phyloP scores from a whole-genome alignment of 78 protist genomes.

The Dictyostelium citrinum region DNA sequence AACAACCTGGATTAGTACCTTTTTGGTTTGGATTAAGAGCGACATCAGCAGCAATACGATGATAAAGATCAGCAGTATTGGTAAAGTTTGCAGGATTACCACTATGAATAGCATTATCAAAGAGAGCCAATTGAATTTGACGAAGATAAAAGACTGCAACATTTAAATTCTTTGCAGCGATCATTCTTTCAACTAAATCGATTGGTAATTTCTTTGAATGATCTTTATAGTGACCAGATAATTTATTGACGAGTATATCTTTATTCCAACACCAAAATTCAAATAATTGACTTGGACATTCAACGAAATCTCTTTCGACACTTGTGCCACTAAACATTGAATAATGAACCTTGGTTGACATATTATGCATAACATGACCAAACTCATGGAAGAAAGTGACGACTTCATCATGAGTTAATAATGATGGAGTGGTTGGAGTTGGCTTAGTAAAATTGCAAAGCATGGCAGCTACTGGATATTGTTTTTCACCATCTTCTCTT shows the following conservation, averaged over 20 bases:
- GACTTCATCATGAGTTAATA: constrained; percentile 79
- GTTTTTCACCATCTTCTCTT: not conserved
- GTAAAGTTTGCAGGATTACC: not conserved
- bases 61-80: not conserved
- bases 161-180: constrained; percentile 25
- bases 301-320: constrained; percentile 83
- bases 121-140: constrained; percentile 35
- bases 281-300: constrained; percentile 81
- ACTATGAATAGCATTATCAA: constrained; percentile 31
- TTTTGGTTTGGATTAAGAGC: constrained; percentile 18
- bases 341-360: constrained; percentile 24
- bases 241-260: constrained; percentile 21
- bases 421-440: constrained; percentile 63
- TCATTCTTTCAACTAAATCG: not conserved
- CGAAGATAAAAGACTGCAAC: constrained; percentile 6
- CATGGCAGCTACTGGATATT: constrained; percentile 51
- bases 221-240: constrained; percentile 70
- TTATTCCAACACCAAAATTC: constrained; percentile 85
- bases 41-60: not conserved
- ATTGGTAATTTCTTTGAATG: constrained; percentile 1
- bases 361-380: constrained; percentile 71
- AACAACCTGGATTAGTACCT: constrained; percentile 73
- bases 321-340: constrained; percentile 70
- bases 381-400: constrained; percentile 84
- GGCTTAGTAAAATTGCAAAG: constrained; percentile 80